A percentile compares a stretch with the other conserved stretches of the same genome.
phyloP scores from a whole-genome alignment of 208 protist genomes.

The Giardia muris region DNA sequence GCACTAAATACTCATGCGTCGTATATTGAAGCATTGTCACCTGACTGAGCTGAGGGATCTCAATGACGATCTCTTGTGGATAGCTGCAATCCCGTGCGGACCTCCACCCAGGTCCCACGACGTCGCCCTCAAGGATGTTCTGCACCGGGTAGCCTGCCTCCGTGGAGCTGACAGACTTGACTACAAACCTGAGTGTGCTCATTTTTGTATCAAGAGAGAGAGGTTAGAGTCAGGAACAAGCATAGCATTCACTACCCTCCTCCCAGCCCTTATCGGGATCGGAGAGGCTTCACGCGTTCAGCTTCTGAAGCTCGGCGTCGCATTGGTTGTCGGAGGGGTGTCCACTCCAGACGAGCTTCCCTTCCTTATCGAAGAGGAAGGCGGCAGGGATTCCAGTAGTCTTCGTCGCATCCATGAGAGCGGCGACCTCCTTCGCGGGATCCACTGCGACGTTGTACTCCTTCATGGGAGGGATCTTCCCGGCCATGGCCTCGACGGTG shows the following conservation, averaged over 20 bases:
- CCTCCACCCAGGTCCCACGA: not conserved
- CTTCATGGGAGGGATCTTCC: not conserved
- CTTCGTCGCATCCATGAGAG: not conserved
- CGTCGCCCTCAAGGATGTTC: not conserved
- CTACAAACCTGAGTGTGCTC: not conserved
- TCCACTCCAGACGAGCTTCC: not conserved
- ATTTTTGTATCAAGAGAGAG: no score
- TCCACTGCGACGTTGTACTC: constrained; percentile 21
- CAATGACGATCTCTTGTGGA: not conserved
- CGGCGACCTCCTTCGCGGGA: not conserved
- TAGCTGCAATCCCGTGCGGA: not conserved
- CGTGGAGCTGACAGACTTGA: not conserved
- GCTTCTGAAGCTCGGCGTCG: not conserved
- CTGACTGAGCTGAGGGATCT: not conserved
- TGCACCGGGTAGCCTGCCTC: not conserved
- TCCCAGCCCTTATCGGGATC: no score
- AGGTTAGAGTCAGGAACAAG: no score
- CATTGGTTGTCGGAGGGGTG: not conserved
- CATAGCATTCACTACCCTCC: no score
- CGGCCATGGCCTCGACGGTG: not conserved
- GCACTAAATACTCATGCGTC: not conserved
- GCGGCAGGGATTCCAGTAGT: not conserved
- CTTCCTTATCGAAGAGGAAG: constrained; percentile 16
- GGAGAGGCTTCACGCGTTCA: no score
- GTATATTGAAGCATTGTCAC: not conserved